Evolutionary conservation across 148 eudicot genomes (phyloP).

Genomic region (Fallopia convolvulus): DNA sequence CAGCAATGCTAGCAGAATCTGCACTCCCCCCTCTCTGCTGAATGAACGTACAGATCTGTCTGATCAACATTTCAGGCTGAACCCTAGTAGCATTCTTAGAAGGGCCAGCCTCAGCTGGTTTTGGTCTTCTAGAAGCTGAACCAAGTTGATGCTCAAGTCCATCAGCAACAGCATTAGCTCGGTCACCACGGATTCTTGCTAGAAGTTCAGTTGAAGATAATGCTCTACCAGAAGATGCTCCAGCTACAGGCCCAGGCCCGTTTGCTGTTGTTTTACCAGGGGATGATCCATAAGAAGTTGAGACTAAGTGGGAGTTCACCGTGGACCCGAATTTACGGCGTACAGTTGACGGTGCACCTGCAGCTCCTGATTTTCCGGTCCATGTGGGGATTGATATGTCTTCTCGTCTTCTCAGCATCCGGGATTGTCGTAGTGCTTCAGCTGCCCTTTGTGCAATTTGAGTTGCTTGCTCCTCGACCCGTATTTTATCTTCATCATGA

Average conservation of each 20-base stretch:
- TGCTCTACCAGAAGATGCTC: conserved; percentile 74
- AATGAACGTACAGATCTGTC: conserved; percentile 80
- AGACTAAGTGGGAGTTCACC: conserved; percentile 48
- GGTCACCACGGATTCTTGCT: conserved; percentile 66
- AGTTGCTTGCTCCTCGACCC: conserved; percentile 78
- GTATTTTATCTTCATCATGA: conserved; percentile 72
- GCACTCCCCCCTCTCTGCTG: conserved; percentile 69
- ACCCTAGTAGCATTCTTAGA: conserved; percentile 35
- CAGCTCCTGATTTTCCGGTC: conserved; percentile 89
- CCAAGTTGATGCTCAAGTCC: conserved; percentile 77
- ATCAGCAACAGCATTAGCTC: conserved; percentile 58
- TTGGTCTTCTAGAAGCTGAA: conserved; percentile 20
- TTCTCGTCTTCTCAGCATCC: conserved; percentile 72
- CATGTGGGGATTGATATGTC: conserved; percentile 79
- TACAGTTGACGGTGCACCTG: conserved; percentile 84
- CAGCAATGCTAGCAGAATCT: conserved; percentile 59
- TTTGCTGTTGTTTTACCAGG: conserved; percentile 25
- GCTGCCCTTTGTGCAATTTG: conserved; percentile 91
- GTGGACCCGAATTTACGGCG: conserved; percentile 77
- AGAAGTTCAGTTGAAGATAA: conserved; percentile 76
- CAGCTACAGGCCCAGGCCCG: conserved; percentile 33
- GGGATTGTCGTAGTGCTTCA: conserved; percentile 83
- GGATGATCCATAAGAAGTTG: conserved; percentile 20
- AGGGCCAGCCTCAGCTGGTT: conserved; percentile 29
- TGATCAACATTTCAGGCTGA: conserved; percentile 73